A percentile compares a stretch with the other conserved stretches of the same genome.
Conservation (phyloP, 805 yeast genomes). For the Myxozyma monticola region DNA sequence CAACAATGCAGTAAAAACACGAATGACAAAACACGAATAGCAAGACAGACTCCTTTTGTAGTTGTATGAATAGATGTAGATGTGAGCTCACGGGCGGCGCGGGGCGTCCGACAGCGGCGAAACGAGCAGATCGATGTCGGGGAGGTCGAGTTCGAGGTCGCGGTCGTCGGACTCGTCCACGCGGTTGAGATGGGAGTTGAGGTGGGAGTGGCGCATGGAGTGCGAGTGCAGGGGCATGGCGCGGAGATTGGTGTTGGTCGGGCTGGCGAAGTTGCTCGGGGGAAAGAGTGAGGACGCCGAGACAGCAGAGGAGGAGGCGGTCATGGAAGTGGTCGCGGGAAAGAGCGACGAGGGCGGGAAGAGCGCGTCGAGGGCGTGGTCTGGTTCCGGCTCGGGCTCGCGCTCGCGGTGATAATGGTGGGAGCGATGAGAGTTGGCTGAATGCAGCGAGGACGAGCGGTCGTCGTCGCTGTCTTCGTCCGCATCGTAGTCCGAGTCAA, state of each 20-base stretch:
- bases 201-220: background rate
- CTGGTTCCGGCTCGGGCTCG: background rate
- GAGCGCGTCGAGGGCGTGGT: conserved; percentile 2
- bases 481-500: conserved; percentile 14
- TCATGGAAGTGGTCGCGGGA: background rate
- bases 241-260: too few relatives aligned
- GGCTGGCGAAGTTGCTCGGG: too few relatives aligned
- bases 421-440: background rate
- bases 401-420: background rate
- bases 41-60: too few relatives aligned
- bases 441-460: background rate
- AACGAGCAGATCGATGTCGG: background rate
- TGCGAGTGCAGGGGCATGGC: background rate
- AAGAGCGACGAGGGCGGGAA: background rate
- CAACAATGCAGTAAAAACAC: too few relatives aligned
- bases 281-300: background rate
- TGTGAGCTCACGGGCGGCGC: too few relatives aligned
- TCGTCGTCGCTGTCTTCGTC: conserved; percentile 11
- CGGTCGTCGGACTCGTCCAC: background rate
- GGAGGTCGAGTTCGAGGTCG: background rate
- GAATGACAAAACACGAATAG: too few relatives aligned
- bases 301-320: background rate
- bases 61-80: too few relatives aligned
- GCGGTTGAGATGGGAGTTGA: background rate
- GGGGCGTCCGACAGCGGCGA: conserved; percentile 8